Base-by-base conservation (phyloP, 1,284 basidiomycete genomes). In the Mrakiaceae sp. region DNA sequence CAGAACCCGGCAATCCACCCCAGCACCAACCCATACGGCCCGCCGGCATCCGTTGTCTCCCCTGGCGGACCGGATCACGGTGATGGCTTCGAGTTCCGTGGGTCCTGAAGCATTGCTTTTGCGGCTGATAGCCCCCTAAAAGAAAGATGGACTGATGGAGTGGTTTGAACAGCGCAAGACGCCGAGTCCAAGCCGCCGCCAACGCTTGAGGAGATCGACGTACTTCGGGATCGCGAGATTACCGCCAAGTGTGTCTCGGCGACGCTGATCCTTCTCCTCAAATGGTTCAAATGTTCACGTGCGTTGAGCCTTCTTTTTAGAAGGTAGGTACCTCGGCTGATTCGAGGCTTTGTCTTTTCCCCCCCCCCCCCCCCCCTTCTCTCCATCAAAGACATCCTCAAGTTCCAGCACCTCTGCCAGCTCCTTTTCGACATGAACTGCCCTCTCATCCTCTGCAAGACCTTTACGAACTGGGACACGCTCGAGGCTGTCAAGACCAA, bases 281-380 rank as follows among this genome's bases (percentile, higher is more conserved):
- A 97, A 74, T 99, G 96, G 96, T 97, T 98, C 82, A 98, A 98
- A 76, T 89, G 89, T 47, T 96, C 92, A 60, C 93, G 92, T 94
- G 70, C 75, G 87, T 81, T 42, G 43, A 42, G 48, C 54, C 54
- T 46, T 54, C 10, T 50, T 14, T 8, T 14, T 49, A 14, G 48
- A 49, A 14, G 9, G 14, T 49, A 8, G 14, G 39, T n/a, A 42
- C 7, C 1, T 43, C 1, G 0, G 11, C 39, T 39, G n/a, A 49
- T 10, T 14, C 40, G 12, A 16, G 1, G 9, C 16, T 27, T 60
- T 11, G 46, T 63, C 55, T 14, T 27, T 5, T 2, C 27, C 27
- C 27, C 27, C 27, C 27, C 27, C 27, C 27, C 27, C 27, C 27
- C 27, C 27, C 27, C 27, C n/a, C 54, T 68, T 63, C 60, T 54